These are phyloP conservation scores for Phalaenopsis aphrodite DNA, from an alignment of 106 monocot species.

Conservation along the genomic window DNA sequence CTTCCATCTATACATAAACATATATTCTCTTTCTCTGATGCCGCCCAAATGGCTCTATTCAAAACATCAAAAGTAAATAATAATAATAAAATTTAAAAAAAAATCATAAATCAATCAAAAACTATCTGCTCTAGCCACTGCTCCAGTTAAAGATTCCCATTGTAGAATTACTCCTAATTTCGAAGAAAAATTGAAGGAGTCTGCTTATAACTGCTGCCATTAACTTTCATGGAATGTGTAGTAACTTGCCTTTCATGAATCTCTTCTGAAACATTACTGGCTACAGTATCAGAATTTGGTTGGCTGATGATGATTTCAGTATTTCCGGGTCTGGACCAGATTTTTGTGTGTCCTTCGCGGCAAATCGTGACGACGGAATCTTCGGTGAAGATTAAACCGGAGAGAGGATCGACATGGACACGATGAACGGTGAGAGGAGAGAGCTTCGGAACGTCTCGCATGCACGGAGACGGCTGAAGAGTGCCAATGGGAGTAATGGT, in stretches of 20 bases:
- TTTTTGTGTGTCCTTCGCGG: slow-evolving; percentile 46
- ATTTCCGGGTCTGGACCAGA: slow-evolving; percentile 46
- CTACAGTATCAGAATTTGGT: slow-evolving; percentile 8
- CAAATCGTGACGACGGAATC: slow-evolving; percentile 49
- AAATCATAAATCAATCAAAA: neutral
- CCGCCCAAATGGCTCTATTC: neutral
- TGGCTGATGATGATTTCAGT: slow-evolving; percentile 16
- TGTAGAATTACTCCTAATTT: neutral
- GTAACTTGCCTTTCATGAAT: slow-evolving; percentile 8
- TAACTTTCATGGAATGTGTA: slow-evolving; percentile 6
- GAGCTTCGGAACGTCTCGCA: slow-evolving; percentile 43
- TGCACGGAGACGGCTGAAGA: slow-evolving; percentile 59
- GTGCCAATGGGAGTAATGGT: slow-evolving; percentile 30
- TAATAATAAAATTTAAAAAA: neutral
- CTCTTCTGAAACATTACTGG: neutral
- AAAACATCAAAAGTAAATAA: neutral
- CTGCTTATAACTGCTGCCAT: slow-evolving; percentile 23
- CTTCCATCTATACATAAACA: neutral
- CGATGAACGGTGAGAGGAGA: slow-evolving; percentile 48
- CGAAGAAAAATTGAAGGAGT: slow-evolving; percentile 22
- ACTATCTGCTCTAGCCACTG: neutral
- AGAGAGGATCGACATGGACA: slow-evolving; percentile 45
- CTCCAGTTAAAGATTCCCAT: neutral
- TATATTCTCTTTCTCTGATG: neutral
- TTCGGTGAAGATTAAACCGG: slow-evolving; percentile 37